Evolutionary conservation across 2,329 filamentous ascomycete species (phyloP), one percentile per base, ranked within the genome.

Genomic region (Nothopassalora personata): DNA sequence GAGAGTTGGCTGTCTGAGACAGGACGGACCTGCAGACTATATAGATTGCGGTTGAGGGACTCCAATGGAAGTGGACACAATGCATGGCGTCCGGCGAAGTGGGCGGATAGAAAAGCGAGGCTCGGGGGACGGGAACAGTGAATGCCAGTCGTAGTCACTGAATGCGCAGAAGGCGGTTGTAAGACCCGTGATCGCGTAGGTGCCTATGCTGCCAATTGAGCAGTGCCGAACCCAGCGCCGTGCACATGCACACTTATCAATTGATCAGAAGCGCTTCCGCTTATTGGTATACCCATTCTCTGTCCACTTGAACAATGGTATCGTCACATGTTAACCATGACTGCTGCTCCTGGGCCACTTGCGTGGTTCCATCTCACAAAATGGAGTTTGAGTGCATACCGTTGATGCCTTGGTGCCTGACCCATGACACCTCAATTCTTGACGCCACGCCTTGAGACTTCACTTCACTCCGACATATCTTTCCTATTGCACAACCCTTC

Each of bases 1-100:
- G 71, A 31, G 73, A 75, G 60, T 60, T 69, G 51, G 34, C 43
- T 33, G 13, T 27, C 4, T 53, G 33, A 45, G 34, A 36, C 10
- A 18, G 30, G 11, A 33, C 28, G 33, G 49, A 23, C 3, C 30
- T 13, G 15, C 6, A 27, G n/a, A 33, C 13, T 10, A 33, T 15
- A 36, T 55, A 33, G 53, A 55, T 27, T 43, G 48, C n/a, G 53
- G 3, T 48, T 46, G 34, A 45, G 18, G 27, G 33, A 48, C 30
- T 31, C 39, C 18, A 28, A 31, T 23, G 9, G 28, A 43, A 43
- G 51, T 34, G 36, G 45, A 27, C 39, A 46, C 33, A 43, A 48
- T 55, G 53, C 53, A 55, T 13, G 53, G 39, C 39, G 53, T 55
- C 53, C 30, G 53, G 53, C 53, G 53, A 39, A 36, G 50, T 33